Percentiles rank a stretch among this genome's conserved stretches.
Evolutionary conservation across 768 basidiomycete genomes (phyloP).

Genomic region (Chalciporus piperatus): DNA sequence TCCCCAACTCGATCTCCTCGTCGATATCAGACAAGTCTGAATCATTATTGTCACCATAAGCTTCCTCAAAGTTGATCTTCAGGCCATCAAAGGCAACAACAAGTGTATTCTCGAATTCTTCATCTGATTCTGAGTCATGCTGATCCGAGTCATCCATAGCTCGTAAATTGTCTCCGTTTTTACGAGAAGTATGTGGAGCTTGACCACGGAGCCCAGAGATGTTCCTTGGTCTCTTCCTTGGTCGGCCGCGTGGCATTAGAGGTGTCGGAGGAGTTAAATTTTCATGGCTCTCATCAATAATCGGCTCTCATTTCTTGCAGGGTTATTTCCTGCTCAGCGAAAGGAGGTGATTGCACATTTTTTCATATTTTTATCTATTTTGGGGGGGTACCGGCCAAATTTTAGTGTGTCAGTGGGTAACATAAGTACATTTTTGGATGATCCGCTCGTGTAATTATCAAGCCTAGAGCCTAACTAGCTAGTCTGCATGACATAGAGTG

Average conservation of each 20-base stretch:
- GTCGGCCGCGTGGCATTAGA: neutral
- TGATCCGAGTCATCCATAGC: neutral
- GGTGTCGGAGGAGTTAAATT: neutral
- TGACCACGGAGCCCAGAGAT: neutral
- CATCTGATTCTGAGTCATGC: constrained; percentile 4
- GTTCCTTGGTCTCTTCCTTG: neutral
- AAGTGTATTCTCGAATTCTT: neutral
- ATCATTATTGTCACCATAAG: too few species aligned
- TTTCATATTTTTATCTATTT: constrained; percentile 3
- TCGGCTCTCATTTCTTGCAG: neutral
- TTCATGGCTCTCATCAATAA: neutral
- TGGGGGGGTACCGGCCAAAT: neutral
- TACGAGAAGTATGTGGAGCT: neutral
- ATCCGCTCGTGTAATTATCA: constrained; percentile 1
- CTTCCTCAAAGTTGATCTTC: too few species aligned
- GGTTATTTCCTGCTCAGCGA: neutral
- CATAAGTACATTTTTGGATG: neutral
- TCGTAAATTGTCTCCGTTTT: neutral
- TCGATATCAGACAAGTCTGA: too few species aligned
- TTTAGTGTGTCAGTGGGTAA: neutral
- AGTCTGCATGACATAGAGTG: neutral
- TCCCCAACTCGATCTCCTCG: neutral
- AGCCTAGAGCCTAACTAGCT: neutral
- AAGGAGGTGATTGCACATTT: constrained; percentile 5
- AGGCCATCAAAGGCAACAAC: neutral